phyloP scores from a whole-genome alignment of 2,329 filamentous ascomycete species.

The Neofusicoccum ribis region DNA sequence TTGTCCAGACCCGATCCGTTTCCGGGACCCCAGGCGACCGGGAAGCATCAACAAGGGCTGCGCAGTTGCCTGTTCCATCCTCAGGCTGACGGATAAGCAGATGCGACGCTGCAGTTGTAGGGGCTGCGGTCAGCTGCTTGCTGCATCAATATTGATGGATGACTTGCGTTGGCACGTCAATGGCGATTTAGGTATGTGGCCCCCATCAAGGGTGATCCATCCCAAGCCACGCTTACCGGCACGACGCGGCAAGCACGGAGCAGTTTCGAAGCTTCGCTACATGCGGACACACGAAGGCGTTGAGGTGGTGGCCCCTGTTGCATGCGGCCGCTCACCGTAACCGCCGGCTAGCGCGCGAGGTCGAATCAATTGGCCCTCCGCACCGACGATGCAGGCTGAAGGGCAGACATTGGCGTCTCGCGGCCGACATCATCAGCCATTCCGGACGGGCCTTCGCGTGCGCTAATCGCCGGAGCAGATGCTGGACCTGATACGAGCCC shows the following conservation, averaged over 20 bases:
- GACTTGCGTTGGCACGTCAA: slow-evolving; percentile 17
- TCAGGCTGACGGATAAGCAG: background rate
- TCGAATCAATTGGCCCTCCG: background rate
- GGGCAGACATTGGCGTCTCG: background rate
- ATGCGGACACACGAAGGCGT: slow-evolving; percentile 5
- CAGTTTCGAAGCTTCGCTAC: slow-evolving; percentile 20
- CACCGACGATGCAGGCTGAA: background rate
- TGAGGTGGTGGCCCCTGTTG: slow-evolving; percentile 12
- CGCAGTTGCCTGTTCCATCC: slow-evolving; percentile 16
- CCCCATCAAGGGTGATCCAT: slow-evolving; percentile 19
- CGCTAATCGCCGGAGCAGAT: slow-evolving; percentile 4
- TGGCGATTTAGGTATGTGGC: background rate
- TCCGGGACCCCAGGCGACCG: slow-evolving; percentile 6
- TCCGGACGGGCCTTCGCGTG: background rate
- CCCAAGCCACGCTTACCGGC: slow-evolving; percentile 17
- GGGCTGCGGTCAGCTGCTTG: slow-evolving; percentile 10
- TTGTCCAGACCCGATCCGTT: slow-evolving; percentile 2
- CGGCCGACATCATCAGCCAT: background rate
- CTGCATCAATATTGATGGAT: slow-evolving; percentile 16
- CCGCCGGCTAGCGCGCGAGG: slow-evolving; percentile 7
- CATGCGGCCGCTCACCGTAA: slow-evolving; percentile 13
- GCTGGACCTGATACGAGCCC: slow-evolving; percentile 1
- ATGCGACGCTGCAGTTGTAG: slow-evolving; percentile 6
- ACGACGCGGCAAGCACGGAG: slow-evolving; percentile 19
- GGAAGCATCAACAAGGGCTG: background rate